Conservation (phyloP, 2,329 filamentous ascomycete species). For the Knufia petricola region DNA sequence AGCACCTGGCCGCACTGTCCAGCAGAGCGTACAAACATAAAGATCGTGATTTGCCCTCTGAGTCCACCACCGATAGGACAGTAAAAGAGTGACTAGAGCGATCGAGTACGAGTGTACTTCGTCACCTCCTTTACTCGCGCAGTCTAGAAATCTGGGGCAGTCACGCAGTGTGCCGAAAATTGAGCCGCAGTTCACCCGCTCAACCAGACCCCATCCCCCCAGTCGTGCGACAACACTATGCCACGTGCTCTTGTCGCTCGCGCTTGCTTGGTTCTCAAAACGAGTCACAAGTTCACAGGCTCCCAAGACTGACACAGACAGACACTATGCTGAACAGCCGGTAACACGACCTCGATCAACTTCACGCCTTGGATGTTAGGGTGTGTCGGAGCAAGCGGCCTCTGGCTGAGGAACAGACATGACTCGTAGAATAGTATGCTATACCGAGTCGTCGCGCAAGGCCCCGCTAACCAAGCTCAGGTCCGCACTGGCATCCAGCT, state of each 20-base stretch:
- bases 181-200: not conserved
- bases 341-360: not conserved
- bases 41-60: no score
- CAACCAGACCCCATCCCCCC: not conserved
- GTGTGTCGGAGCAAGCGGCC: not conserved
- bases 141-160: not conserved
- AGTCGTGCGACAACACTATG: not conserved
- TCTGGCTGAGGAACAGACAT: conserved; percentile 8
- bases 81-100: not conserved
- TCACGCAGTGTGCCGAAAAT: no score
- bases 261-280: no score
- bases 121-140: not conserved
- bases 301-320: not conserved
- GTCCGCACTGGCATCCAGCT: conserved; percentile 66
- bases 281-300: not conserved
- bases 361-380: conserved; percentile 5
- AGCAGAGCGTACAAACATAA: conserved; percentile 4
- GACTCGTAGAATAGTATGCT: conserved; percentile 10
- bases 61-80: no score
- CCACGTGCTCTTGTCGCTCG: not conserved
- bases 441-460: not conserved
- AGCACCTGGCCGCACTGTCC: not conserved
- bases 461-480: conserved; percentile 26
- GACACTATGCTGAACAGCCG: not conserved
- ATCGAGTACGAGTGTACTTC: not conserved